Evolutionary conservation across 2,329 filamentous ascomycete genomes (phyloP), one percentile per base, ranked within the genome.

Genomic region (Alternaria arbusti): DNA sequence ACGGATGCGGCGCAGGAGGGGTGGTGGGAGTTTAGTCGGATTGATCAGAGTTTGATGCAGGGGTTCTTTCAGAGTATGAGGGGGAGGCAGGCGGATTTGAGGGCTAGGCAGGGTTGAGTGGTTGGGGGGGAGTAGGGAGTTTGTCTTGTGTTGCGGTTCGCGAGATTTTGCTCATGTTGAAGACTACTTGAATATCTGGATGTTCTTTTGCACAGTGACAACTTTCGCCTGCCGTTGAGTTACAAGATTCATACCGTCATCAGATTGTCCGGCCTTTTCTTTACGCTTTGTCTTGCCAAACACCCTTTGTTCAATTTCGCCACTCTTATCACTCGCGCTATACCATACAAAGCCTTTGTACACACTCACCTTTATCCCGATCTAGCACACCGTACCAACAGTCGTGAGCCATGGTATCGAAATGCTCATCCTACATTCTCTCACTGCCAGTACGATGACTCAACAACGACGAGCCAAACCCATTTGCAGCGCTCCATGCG

Each of bases 11-110:
- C 36, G 13, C 65, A 70, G 25, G 67, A 68, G 43, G 25, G 28
- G 6, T 65, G 61, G 63, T 70, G 65, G 63, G 67, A 70, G 47
- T 63, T 59, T 22, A 20, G 30, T 15, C 51, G 58, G 12, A 59
- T 62, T 12, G 58, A 65, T 54, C 46, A 5, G 32, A 25, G 43
- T 3, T 26, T 59, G 52, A 36, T 36, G 30, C 13, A 25, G 12
- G 44, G 36, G 2, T 57, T 66, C 13, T 54, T 63, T 10, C 52
- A 49, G 26, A 20, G 50, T 23, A 22, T 63, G 47, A 54, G 60
- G 30, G 32, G 17, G 25, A 63, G 50, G 30, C 47, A 61, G 36
- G 54, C 49, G 13, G 49, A 5, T 22, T 26, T 51, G 9, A 28
- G 30, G 12, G 49, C 49, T n/a, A 51, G 12, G 28, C 1, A 3